Evolutionary conservation across 257 asterid species (phyloP).

Genomic region (Nicotiana noctiflora): DNA sequence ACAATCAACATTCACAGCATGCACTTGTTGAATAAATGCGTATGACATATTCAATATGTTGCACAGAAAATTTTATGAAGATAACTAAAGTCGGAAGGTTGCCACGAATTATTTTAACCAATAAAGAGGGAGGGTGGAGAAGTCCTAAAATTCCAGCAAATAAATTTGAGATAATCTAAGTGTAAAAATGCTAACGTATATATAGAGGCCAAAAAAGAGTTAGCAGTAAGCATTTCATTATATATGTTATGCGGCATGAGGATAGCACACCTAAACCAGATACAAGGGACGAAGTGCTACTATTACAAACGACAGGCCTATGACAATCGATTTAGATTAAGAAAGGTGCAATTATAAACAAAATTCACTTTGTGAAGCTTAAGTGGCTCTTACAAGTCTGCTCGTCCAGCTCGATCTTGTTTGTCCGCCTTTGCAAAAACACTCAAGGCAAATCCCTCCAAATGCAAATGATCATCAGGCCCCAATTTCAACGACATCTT

Average conservation of each 20-base stretch:
- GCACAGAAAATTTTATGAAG: neutral
- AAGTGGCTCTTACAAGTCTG: slow-evolving; percentile 47
- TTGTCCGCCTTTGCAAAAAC: slow-evolving; percentile 92
- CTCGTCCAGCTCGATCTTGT: slow-evolving; percentile 87
- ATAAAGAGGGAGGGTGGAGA: neutral
- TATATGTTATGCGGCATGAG: neutral
- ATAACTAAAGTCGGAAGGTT: neutral
- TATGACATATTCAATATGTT: neutral
- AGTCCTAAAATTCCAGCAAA: neutral
- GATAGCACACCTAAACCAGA: neutral
- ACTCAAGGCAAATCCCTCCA: slow-evolving; percentile 88
- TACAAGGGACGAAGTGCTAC: neutral
- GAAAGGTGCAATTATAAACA: neutral
- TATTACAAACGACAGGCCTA: neutral
- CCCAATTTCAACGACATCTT: slow-evolving; percentile 75
- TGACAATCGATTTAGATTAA: neutral
- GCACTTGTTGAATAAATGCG: neutral
- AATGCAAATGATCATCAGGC: slow-evolving; percentile 73
- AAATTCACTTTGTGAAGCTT: neutral
- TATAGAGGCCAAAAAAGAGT: neutral
- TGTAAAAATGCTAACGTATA: neutral
- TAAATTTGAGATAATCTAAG: neutral
- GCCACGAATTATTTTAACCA: neutral
- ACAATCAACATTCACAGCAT: neutral
- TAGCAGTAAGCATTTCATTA: no score